Evolutionary conservation across 1,139 yeast species (phyloP), one percentile per base, ranked within the genome.

Genomic region (Protomyces inundatus): DNA sequence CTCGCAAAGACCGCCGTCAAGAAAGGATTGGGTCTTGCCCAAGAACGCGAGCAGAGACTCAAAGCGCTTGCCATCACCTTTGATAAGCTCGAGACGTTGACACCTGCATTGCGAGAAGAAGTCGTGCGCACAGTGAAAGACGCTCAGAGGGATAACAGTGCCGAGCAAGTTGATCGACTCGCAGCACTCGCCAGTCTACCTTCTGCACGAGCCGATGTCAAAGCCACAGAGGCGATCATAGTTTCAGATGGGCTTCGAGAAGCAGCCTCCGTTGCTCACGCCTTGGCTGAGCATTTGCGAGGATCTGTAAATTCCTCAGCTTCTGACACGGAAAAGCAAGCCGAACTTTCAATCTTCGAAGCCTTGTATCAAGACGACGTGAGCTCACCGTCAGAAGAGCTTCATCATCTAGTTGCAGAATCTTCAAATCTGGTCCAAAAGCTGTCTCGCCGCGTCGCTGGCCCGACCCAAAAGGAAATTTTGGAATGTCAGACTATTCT

Each of bases 351-450:
- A 14, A 5, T 42, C 23, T 23, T 23, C 23, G 23, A 23, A 23
- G 23, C 23, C 23, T 23, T 23, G 23, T 23, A 23, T 23, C 23
- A 23, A 23, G 23, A 23, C 23, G 23, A 23, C 23, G 39, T 34
- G 35, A 12, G 4, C 6, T 7, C 45, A 9, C 58, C 64, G 16
- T 33, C 33, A 7, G 42, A 34, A 33, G 62, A 52, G 30, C 54
- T 60, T 10, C 40, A 36, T 3, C 39, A 46, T 12, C 37, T 54
- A 33, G 46, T 23, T 12, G 16, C 36, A 12, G 42, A 40, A 5
- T 37, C 59, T 12, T 50, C 58, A 4, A 54, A 54, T 9, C 10
- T 48, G 7, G 51, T 60, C 12, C 54, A 54, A 30, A 54, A 54
- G 50, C 42, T 54, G 54, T 40, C 64, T 14, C 39, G 64, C 10